Base-by-base conservation (phyloP, 2,329 filamentous ascomycete species). In the Pyrenophora teres region DNA sequence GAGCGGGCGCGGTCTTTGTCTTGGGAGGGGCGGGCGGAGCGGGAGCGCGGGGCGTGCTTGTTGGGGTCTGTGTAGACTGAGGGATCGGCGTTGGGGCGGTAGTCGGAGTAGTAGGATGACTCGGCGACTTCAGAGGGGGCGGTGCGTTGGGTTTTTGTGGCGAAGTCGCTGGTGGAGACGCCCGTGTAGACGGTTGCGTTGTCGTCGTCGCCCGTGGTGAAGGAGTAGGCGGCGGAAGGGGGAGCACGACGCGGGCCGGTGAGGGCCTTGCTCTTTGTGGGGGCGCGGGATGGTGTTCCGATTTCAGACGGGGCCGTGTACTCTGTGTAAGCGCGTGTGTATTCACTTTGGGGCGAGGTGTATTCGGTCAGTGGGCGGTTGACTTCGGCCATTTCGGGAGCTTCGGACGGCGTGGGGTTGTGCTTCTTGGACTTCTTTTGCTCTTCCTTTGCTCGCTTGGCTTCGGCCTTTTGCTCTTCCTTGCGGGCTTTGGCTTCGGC, bases 171-270 rank as follows among this genome's bases (percentile, higher is more conserved):
- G 18, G 70, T 73, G 57, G 67, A 71, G 42, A 68, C 63, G 46
- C 67, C 70, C 0, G 76, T 78, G 68, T 79, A 78, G 13, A 74
- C 65, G 16, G 71, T 74, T 21, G 48, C 51, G 15, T 61, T 69
- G 57, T 74, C 71, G 25, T 81, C 80, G 48, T 76, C 78, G 40
- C 79, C 79, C 9, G 76, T 74, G 23, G 73, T 76, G 66, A 82
- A 82, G 4, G 79, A 81, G 65, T 80, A 81, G 6, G 73, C 71
- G 10, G 65, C 68, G 2, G 70, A 72, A 2, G 72, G 72, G 46
- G 68, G 64, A 37, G 68, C 64, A 42, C 71, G 72, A 35, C 67
- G 70, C 33, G 62, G 57, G n/a, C 56, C 57, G 1, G 52, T 42
- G 12, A 52, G 51, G 5, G 46, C 54, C 37, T 65, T 64, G 40